Evolutionary conservation across 257 asterid genomes (phyloP).

Genomic region (Capsicum baccatum): DNA sequence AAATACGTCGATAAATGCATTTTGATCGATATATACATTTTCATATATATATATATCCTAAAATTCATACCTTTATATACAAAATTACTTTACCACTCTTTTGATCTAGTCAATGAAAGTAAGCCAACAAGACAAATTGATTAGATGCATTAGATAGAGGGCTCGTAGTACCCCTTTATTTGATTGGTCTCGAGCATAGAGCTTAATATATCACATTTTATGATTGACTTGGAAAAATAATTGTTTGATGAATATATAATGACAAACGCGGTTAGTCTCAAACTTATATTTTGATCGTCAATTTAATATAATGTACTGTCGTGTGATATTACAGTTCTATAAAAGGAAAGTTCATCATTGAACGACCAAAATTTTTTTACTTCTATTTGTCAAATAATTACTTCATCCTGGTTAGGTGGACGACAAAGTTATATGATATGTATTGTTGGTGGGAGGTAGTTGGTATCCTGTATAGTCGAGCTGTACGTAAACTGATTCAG

Average conservation of each 20-base stretch:
- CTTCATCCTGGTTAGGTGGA: neutral
- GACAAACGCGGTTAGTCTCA: neutral
- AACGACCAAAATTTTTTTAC: neutral
- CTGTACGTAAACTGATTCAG: too few species aligned
- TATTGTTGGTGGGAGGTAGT: too few species aligned
- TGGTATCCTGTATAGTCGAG: too few species aligned
- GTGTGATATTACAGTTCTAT: neutral
- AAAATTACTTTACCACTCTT: neutral
- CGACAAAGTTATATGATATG: too few species aligned
- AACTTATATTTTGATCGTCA: slow-evolving; percentile 14
- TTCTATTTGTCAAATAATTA: neutral
- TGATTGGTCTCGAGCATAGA: too few species aligned
- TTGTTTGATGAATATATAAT: neutral
- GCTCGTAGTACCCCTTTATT: too few species aligned
- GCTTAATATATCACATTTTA: neutral
- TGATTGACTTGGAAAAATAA: neutral
- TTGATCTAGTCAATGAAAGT: too few species aligned
- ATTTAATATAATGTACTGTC: neutral
- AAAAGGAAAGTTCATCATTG: neutral
- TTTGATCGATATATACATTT: too few species aligned
- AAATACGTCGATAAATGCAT: neutral
- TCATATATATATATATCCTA: too few species aligned
- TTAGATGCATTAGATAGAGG: too few species aligned
- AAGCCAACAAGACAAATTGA: too few species aligned
- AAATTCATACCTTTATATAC: neutral